A percentile compares a stretch with the other conserved stretches of the same genome.
Evolutionary conservation across 345 rosid genomes (phyloP).

Genomic region (Dipteronia dyeriana): DNA sequence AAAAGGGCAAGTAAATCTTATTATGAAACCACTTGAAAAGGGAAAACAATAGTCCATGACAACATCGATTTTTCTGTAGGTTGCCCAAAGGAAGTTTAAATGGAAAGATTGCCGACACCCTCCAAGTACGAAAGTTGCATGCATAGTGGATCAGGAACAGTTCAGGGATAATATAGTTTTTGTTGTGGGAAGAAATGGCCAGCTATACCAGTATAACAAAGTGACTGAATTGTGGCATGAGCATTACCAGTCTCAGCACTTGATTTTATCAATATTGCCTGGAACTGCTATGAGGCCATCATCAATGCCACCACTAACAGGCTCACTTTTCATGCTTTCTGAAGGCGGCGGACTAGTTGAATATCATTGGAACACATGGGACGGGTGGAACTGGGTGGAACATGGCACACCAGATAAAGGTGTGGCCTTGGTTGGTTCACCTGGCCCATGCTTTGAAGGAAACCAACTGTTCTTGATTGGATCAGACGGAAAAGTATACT

Average conservation of each 20-base stretch:
- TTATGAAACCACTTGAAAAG: neutral
- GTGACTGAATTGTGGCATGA: constrained; percentile 66
- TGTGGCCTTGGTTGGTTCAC: constrained; percentile 53
- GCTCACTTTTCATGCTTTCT: constrained; percentile 71
- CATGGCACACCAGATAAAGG: constrained; percentile 61
- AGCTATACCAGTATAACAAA: constrained; percentile 65
- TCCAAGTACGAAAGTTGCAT: constrained; percentile 49
- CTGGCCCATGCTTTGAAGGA: constrained; percentile 60
- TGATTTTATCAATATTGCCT: constrained; percentile 46
- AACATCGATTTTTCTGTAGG: constrained; percentile 36
- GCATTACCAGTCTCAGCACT: constrained; percentile 67
- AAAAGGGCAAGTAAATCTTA: neutral
- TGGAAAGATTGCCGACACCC: constrained; percentile 71
- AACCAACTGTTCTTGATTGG: constrained; percentile 55
- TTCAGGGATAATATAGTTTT: constrained; percentile 58
- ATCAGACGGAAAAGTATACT: constrained; percentile 58
- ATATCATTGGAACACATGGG: constrained; percentile 63
- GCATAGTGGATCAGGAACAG: constrained; percentile 62
- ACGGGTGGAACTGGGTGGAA: constrained; percentile 73
- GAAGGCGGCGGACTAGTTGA: constrained; percentile 62
- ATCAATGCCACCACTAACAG: constrained; percentile 44
- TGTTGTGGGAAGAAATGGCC: constrained; percentile 47
- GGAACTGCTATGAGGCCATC: constrained; percentile 57
- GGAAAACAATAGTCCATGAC: neutral
- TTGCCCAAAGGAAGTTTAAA: constrained; percentile 53